Evolutionary conservation across 2,329 filamentous ascomycete species (phyloP).

Genomic region (Ophiostoma triangulosporum): DNA sequence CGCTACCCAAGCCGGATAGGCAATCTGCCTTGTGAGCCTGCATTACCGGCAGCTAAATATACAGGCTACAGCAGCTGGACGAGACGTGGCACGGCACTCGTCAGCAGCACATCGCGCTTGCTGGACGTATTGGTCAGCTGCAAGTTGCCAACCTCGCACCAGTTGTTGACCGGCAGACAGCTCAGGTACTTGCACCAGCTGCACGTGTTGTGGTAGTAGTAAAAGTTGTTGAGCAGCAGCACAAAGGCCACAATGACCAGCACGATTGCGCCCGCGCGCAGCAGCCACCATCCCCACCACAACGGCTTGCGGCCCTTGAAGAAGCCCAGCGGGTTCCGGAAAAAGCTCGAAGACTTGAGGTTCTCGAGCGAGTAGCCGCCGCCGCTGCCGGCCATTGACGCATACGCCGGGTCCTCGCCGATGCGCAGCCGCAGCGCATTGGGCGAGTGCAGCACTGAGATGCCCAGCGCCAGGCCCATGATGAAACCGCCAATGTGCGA

Average conservation of each 20-base stretch:
- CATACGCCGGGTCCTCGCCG: slow-evolving; percentile 57
- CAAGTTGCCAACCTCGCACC: slow-evolving; percentile 43
- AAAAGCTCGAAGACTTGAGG: slow-evolving; percentile 37
- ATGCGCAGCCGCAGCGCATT: slow-evolving; percentile 63
- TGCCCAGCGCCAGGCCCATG: slow-evolving; percentile 76
- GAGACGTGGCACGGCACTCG: neutral
- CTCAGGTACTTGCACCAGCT: slow-evolving; percentile 91
- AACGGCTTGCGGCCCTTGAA: slow-evolving; percentile 85
- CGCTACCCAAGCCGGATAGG: no score
- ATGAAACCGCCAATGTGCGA: slow-evolving; percentile 92
- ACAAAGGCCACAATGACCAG: slow-evolving; percentile 78
- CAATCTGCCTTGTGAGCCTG: no score
- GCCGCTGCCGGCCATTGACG: slow-evolving; percentile 39
- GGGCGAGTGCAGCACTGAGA: slow-evolving; percentile 81
- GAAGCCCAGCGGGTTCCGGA: slow-evolving; percentile 57
- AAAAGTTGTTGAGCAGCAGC: slow-evolving; percentile 81
- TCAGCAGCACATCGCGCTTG: slow-evolving; percentile 16
- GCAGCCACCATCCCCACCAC: slow-evolving; percentile 97
- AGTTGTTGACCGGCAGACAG: slow-evolving; percentile 61
- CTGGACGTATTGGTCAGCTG: slow-evolving; percentile 14
- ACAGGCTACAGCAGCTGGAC: slow-evolving; percentile 5
- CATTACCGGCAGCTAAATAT: no score
- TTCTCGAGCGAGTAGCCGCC: slow-evolving; percentile 16
- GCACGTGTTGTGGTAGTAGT: slow-evolving; percentile 62
- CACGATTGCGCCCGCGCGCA: slow-evolving; percentile 65